Evolutionary conservation across 2,329 filamentous ascomycete species (phyloP), one percentile per base, ranked within the genome.

Genomic region (Cladosporium colombiae): DNA sequence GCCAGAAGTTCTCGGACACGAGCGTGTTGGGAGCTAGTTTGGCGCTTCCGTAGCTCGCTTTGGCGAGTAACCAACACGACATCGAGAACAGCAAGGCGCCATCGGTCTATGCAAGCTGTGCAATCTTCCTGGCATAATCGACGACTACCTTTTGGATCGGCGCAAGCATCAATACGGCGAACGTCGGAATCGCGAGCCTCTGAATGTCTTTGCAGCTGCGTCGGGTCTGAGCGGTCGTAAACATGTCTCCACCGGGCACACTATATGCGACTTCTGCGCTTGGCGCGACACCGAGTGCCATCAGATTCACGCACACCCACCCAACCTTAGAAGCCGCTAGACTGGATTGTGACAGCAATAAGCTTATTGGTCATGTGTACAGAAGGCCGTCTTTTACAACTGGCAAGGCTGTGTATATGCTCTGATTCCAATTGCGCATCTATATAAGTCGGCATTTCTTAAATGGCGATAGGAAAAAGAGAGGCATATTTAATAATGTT

Each of bases 41-140:
- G 59, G 59, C 44, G 21, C 59, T 62, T 62, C 59, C 59, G 59
- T 21, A 62, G 44, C 59, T 62, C 59, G 40, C 44, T 21, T 37
- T 25, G 44, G 33, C 59, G 59, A 29, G 59, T 31, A 27, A 62
- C 29, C 59, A 62, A 52, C 46, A 46, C 40, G n/a, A 23, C 40
- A 46, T 21, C 40, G 40, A 46, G 13, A 35, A 35, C 16, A 35
- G 33, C 13, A 35, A 35, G 40, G 40, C 40, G n/a, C 4, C n/a
- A 6, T 46, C 18, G 40, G 10, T 13, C n/a, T 46, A 46, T 13
- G n/a, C 7, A 23, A 46, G 40, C 40, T 46, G 40, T 46, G n/a
- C n/a, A 46, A 23, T 46, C 8, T 16, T 16, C n/a, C 40, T 46
- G 40, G 40, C n/a, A 21, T 13, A 46, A 11, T 46, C n/a, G 8